Evolutionary conservation across 2,329 filamentous ascomycete species (phyloP), one percentile per base, ranked within the genome.

Genomic region (Didymella pomorum): DNA sequence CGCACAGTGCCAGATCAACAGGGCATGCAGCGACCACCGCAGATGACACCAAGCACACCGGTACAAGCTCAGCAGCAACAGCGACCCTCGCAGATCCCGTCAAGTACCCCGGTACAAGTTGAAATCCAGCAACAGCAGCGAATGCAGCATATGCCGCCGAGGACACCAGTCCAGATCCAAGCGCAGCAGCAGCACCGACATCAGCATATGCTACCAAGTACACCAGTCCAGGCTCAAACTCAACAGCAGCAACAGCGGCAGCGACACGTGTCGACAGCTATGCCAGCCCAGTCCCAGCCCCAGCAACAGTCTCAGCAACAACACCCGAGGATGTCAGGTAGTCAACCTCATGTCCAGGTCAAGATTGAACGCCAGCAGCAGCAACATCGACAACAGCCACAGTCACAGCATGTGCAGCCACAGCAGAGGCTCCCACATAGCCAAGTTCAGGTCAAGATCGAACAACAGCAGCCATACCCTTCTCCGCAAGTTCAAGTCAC

Each of bases 1-100:
- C 74, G 76, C 39, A 73, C 79, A 46, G 71, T 76, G 25, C 76
- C 76, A 52, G 64, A 77, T 39, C 69, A 75, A 31, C 68, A 76
- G 56, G 68, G 70, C 42, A 60, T 59, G 12, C 70, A 64, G 11
- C 68, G 64, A 28, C 62, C 68, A 7, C 75, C 73, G 52, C 74
- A 76, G 41, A 72, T 73, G 12, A 68, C 69, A 52, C 37, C 64
- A 9, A 70, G 64, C 62, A 57, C 71, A 9, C 61, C 66, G 25
- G 28, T 58, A 11, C 69, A 42, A 25, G 11, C 43, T 46, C 47
- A 48, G 25, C 52, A 55, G 25, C 65, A 61, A 64, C 65, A 46
- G 23, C 20, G 20, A 14, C 18, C 37, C 10, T 20, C 21, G 2
- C 37, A 41, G 11, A 73, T 73, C 8, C 68, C 69, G 49, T 33